These are phyloP conservation scores for Alternaria sp. DNA, from an alignment of 2,329 filamentous ascomycete species.

Conservation along the genomic window DNA sequence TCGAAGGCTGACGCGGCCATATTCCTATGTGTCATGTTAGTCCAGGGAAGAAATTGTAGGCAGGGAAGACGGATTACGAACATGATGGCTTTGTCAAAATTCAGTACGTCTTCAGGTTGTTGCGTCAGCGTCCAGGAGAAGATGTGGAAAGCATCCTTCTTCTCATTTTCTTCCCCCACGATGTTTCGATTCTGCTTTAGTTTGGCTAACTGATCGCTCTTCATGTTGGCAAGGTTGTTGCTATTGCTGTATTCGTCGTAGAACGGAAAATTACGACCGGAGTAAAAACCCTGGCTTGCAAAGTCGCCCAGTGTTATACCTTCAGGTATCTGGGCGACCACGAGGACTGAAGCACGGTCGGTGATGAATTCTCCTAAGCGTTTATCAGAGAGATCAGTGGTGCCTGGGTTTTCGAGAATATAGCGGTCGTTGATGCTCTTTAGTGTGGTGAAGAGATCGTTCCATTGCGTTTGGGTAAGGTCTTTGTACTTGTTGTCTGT, in stretches of 20 bases:
- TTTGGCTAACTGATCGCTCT: conserved; percentile 50
- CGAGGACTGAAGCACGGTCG: conserved; percentile 47
- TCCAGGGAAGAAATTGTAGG: neutral
- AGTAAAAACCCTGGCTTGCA: conserved; percentile 49
- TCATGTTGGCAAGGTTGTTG: conserved; percentile 44
- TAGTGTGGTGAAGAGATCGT: conserved; percentile 56
- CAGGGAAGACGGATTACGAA: neutral
- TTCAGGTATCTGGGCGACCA: conserved; percentile 45
- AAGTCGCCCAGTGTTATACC: conserved; percentile 42
- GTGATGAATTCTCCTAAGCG: conserved; percentile 51
- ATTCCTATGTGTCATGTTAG: conserved; percentile 22
- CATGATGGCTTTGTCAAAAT: conserved; percentile 45
- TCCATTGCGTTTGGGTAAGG: conserved; percentile 53
- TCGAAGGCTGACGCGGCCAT: conserved; percentile 42
- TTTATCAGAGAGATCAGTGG: conserved; percentile 43
- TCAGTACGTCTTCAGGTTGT: conserved; percentile 44
- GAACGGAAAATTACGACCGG: conserved; percentile 43
- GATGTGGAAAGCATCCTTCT: conserved; percentile 48
- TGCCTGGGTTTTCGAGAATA: conserved; percentile 31
- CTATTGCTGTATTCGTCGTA: conserved; percentile 51
- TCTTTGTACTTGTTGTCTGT: conserved; percentile 51
- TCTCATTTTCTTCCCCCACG: conserved; percentile 25
- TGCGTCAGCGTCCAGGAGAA: conserved; percentile 52
- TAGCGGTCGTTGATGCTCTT: conserved; percentile 54
- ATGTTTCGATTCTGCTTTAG: conserved; percentile 44